Evolutionary conservation across 495 filamentous ascomycete species (phyloP), one percentile per base, ranked within the genome.

Genomic region (Xylaria cubensis): DNA sequence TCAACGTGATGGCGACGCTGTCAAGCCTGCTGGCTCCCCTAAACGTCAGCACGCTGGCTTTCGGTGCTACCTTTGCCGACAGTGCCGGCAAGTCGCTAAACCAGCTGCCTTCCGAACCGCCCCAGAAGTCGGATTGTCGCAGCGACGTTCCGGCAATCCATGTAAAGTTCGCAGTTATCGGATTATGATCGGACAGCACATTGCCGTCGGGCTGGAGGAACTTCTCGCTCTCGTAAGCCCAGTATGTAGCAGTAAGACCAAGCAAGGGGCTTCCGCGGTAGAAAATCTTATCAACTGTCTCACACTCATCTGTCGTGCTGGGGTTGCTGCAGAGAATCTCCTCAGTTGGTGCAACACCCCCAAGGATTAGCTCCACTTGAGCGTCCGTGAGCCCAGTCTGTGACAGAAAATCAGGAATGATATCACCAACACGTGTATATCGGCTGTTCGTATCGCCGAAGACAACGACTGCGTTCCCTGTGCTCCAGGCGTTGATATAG

Each of bases 231-330:
- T 82, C 87, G 71, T 91, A 91, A 66, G 75, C 74, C 74, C 85
- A 88, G 39, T 75, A 75, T 0, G 79, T 82, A 0, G 86, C 84
- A 10, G 72, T 67, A 12, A 91, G 75, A 0, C 74, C 75, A 0
- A 90, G 72, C 0, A 87, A 73, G 8, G 81, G 79, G 39, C 84
- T 84, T 4, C 82, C 82, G 13, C 89, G 83, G 76, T 89, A 90
- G 62, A 90, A 83, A 53, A 90, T 84, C 78, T 91, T 92, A 73
- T 92, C 90, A 19, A 92, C 87, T 2, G 84, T 86, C 79, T 91
- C 89, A 76, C 90, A 92, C 5, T 72, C 78, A 65, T 84, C 78
- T 24, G 74, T 83, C 5, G 78, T 74, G 50, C 84, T 83, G 0
- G 88, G 86, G 74, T 88, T 86, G 32, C 77, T 81, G 74, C 88